Evolutionary conservation across 345 rosid species (phyloP).

Genomic region (Turritis glabra): DNA sequence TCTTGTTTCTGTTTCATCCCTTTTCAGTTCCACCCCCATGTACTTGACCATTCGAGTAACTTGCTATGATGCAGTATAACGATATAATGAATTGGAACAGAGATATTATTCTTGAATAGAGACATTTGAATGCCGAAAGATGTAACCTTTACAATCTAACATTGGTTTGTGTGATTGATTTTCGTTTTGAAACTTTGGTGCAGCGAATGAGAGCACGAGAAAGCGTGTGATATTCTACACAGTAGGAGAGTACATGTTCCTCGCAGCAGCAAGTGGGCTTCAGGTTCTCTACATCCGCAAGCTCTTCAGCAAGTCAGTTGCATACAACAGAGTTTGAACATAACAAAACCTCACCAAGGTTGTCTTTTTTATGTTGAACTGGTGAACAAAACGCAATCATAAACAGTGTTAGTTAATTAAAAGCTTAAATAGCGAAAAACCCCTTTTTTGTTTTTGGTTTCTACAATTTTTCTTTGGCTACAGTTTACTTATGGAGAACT

Average conservation of each 20-base stretch:
- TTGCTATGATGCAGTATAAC: background rate
- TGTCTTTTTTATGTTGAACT: background rate
- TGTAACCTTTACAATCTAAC: background rate
- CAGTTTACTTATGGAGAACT: constrained; percentile 8
- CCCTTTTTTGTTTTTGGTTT: constrained; percentile 14
- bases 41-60: background rate
- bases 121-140: background rate
- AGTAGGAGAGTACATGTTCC: constrained; percentile 68
- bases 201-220: constrained; percentile 96
- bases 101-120: background rate
- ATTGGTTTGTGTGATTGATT: background rate
- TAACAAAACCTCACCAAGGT: background rate
- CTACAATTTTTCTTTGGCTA: constrained; percentile 12
- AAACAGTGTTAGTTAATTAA: constrained; percentile 28
- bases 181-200: constrained; percentile 17
- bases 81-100: background rate
- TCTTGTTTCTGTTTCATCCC: background rate
- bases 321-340: constrained; percentile 80
- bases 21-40: background rate
- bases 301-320: constrained; percentile 95
- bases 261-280: constrained; percentile 69
- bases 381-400: constrained; percentile 17
- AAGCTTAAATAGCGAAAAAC: constrained; percentile 16
- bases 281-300: constrained; percentile 82
- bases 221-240: constrained; percentile 86